Percentiles rank a stretch among this genome's conserved stretches.
These are phyloP conservation scores for Cutaneotrichosporon arboriforme DNA, from an alignment of 1,284 basidiomycete genomes.

Conservation along the genomic window DNA sequence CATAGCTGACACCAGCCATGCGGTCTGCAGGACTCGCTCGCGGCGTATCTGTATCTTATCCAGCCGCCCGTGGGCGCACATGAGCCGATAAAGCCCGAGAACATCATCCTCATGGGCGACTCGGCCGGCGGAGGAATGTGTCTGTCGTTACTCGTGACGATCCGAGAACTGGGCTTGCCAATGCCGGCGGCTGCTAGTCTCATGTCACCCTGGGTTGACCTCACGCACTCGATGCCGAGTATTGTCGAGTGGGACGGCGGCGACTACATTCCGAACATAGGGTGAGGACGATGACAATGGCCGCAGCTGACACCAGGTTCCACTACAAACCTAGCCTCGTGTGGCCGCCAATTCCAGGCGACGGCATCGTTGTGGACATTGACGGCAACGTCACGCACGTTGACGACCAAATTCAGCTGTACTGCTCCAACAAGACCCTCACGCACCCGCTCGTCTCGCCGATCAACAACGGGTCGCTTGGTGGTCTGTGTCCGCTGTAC, in stretches of 20 bases:
- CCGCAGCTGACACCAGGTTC: slow-evolving; percentile 29
- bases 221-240: slow-evolving; percentile 90
- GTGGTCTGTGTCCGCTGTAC: slow-evolving; percentile 52
- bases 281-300: slow-evolving; percentile 24
- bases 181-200: slow-evolving; percentile 76
- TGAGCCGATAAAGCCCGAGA: slow-evolving; percentile 67
- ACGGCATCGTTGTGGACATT: slow-evolving; percentile 35
- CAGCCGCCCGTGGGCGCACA: slow-evolving; percentile 59
- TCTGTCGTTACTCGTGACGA: slow-evolving; percentile 75
- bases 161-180: slow-evolving; percentile 78
- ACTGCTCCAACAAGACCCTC: slow-evolving; percentile 51
- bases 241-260: slow-evolving; percentile 50
- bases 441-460: slow-evolving; percentile 52
- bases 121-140: slow-evolving; percentile 87
- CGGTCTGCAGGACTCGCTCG: slow-evolving; percentile 47
- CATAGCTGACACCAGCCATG: slow-evolving; percentile 47
- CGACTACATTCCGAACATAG: slow-evolving; percentile 42
- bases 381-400: slow-evolving; percentile 31
- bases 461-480: slow-evolving; percentile 51
- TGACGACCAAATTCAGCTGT: slow-evolving; percentile 52
- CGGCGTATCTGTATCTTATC: slow-evolving; percentile 60
- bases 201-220: slow-evolving; percentile 86
- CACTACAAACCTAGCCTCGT: slow-evolving; percentile 44
- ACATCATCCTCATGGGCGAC: slow-evolving; percentile 81
- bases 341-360: slow-evolving; percentile 44